Conservation (phyloP, 352 stramenopile genomes). For the Phytophthora pinifolia region DNA sequence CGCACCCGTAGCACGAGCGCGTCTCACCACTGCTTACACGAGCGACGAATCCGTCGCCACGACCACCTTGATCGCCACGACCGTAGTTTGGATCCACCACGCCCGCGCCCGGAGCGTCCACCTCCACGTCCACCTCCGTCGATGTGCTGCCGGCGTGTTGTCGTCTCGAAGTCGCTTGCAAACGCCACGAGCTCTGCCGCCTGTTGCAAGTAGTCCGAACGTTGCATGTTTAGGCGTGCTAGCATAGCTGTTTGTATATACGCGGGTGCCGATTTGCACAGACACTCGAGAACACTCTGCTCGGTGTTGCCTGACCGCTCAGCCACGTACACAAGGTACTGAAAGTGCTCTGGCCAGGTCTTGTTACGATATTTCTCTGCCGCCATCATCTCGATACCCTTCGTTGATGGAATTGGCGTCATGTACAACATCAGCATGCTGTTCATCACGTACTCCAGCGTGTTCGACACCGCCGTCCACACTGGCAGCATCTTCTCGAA, state of each 20-base stretch:
- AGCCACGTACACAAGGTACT: conserved; percentile 15
- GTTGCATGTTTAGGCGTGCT: no score
- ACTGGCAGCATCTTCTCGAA: conserved; percentile 16
- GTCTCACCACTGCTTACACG: background rate
- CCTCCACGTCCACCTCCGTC: background rate
- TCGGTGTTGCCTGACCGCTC: conserved; percentile 11
- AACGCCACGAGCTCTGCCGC: background rate
- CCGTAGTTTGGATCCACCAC: no score
- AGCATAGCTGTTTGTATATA: conserved; percentile 7
- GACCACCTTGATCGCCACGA: background rate
- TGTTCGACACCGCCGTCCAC: conserved; percentile 7
- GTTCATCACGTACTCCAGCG: conserved; percentile 14
- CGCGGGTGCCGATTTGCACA: conserved; percentile 6
- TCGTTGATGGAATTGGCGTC: background rate
- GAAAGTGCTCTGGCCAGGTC: conserved; percentile 17
- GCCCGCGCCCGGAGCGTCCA: background rate
- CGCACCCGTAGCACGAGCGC: conserved; percentile 5
- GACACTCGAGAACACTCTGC: conserved; percentile 12
- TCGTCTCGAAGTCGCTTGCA: background rate
- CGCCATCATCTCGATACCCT: conserved; percentile 11
- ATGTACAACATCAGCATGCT: conserved; percentile 17
- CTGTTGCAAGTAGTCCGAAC: conserved; percentile 1
- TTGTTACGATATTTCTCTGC: conserved; percentile 3
- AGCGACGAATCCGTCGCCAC: background rate
- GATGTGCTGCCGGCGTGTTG: background rate